Conservation (phyloP, 805 yeast species). For the Pichia heedii region DNA sequence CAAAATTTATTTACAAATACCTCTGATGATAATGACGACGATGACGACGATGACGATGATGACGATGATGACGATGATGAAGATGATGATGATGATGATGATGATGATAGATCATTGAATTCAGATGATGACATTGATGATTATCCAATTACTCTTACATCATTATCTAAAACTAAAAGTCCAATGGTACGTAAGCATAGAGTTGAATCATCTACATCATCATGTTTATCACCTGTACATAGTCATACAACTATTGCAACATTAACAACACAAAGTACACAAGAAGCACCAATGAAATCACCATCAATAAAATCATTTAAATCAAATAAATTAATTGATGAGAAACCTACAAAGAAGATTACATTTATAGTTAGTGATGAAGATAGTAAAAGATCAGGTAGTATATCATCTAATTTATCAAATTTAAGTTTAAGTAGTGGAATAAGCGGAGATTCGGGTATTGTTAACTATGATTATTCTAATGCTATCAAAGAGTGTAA, state of each 20-base stretch:
- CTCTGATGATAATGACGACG: constrained; percentile 8
- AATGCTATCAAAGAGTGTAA: constrained; percentile 10
- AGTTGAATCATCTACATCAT: constrained; percentile 8
- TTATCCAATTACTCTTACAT: constrained; percentile 6
- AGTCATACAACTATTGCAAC: constrained; percentile 12
- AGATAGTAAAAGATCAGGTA: constrained; percentile 16
- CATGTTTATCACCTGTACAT: constrained; percentile 10
- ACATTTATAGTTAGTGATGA: constrained; percentile 16
- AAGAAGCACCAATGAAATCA: constrained; percentile 7
- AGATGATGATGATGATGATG: constrained; percentile 15
- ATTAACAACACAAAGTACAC: constrained; percentile 8
- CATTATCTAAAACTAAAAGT: constrained; percentile 1
- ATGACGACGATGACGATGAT: constrained; percentile 17
- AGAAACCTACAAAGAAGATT: constrained; percentile 18
- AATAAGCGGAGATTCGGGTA: background rate
- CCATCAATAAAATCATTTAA: background rate
- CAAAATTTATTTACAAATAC: background rate
- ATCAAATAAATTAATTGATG: constrained; percentile 5
- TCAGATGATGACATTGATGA: constrained; percentile 11
- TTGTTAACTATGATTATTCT: background rate
- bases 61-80: constrained; percentile 11
- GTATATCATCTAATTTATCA: constrained; percentile 14
- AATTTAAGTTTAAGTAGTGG: constrained; percentile 3
- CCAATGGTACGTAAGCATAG: constrained; percentile 2
- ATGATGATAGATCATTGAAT: constrained; percentile 10